phyloP scores from a whole-genome alignment of 2,329 filamentous ascomycete genomes.

The Aspergillus sclerotialis region DNA sequence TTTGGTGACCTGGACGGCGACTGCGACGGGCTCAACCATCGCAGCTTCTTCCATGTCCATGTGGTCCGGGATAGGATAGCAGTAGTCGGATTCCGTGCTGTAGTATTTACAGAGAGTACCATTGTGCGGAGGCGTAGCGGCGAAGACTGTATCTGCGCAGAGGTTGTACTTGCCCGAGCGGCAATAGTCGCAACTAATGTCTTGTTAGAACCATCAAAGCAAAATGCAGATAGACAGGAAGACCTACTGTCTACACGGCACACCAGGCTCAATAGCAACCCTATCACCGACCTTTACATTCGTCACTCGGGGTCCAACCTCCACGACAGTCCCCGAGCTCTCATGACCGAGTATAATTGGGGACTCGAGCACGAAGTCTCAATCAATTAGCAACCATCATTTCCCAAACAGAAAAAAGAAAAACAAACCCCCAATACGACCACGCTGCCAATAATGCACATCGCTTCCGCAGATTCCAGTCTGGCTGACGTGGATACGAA shows the following conservation, averaged over 20 bases:
- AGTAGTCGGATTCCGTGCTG: conserved; percentile 40
- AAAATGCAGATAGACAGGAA: neutral
- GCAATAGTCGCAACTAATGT: conserved; percentile 14
- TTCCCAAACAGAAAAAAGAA: neutral
- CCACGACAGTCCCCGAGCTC: conserved; percentile 16
- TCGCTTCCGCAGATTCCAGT: conserved; percentile 45
- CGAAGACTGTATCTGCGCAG: conserved; percentile 44
- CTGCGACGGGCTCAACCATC: conserved; percentile 47
- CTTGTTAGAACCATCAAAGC: neutral
- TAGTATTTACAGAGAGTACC: conserved; percentile 47
- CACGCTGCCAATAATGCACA: conserved; percentile 38
- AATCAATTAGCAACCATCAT: neutral
- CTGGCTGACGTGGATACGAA: conserved; percentile 40
- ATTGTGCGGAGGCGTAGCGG: conserved; percentile 44
- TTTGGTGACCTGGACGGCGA: conserved; percentile 44
- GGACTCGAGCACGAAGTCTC: conserved; percentile 37
- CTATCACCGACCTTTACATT: conserved; percentile 16
- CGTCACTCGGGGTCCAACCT: conserved; percentile 15
- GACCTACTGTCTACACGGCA: conserved; percentile 30
- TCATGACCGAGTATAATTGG: conserved; percentile 32
- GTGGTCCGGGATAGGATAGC: conserved; percentile 40
- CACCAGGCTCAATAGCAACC: conserved; percentile 19
- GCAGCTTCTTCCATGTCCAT: conserved; percentile 47
- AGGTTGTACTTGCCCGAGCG: conserved; percentile 17
- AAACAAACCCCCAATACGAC: conserved; percentile 33